phyloP scores from a whole-genome alignment of 345 rosid genomes.

The Lagerstroemia speciosa region DNA sequence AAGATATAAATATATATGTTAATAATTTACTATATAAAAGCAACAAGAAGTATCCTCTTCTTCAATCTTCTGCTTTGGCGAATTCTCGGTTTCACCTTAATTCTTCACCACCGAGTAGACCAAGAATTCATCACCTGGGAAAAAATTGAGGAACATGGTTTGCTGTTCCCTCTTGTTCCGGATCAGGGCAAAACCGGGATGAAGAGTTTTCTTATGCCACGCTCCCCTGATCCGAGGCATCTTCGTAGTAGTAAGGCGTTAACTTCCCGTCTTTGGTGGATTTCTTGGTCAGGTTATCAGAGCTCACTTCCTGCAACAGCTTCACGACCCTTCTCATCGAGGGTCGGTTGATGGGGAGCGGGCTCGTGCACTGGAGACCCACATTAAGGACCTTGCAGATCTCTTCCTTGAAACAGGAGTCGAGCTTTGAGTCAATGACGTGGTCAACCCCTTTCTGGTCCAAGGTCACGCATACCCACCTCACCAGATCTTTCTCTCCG shows the following conservation, averaged over 20 bases:
- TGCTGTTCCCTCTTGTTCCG: background rate
- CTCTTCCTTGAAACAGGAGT: conserved; percentile 76
- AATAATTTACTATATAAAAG: background rate
- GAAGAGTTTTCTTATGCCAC: conserved; percentile 34
- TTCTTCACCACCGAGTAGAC: background rate
- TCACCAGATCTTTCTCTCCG: conserved; percentile 92
- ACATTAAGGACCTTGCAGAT: conserved; percentile 78
- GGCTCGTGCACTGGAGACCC: conserved; percentile 77
- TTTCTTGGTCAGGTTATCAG: conserved; percentile 25
- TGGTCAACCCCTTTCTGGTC: conserved; percentile 76
- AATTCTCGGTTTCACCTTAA: background rate
- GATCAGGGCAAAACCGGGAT: too few relatives aligned
- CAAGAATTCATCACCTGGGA: conserved; percentile 2
- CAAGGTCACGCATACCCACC: conserved; percentile 75
- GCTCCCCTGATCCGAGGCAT: conserved; percentile 73
- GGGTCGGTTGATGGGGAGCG: conserved; percentile 88
- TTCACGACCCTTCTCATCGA: conserved; percentile 95
- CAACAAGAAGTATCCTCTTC: background rate
- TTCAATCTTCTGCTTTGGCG: background rate
- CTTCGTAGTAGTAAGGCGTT: conserved; percentile 82
- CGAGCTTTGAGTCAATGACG: conserved; percentile 73
- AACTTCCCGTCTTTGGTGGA: conserved; percentile 65
- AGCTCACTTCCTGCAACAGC: conserved; percentile 67
- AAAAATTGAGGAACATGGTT: background rate
- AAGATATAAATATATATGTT: background rate